Base-by-base conservation (phyloP, 768 basidiomycete species). In the Tephrocybe sp. region DNA sequence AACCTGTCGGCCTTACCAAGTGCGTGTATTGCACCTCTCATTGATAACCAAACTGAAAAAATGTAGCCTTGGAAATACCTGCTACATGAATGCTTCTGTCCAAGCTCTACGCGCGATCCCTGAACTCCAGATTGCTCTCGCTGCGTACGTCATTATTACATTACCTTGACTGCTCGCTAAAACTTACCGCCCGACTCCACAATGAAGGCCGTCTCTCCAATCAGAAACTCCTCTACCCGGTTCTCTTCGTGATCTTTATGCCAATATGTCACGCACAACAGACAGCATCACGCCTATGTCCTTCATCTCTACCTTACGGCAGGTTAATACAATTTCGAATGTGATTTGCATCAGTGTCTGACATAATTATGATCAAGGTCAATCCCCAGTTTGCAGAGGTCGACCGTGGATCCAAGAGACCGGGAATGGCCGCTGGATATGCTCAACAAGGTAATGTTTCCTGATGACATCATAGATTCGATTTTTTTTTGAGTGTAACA, bases 11-110 rank as follows among this genome's bases (percentile, higher is more conserved):
- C 13, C 70, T 96, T 43, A 75, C 72, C 61, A 96, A 96, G 83
- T 86, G 59, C 34, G 79, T 49, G 27, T 39, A 9, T 18, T 32
- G 13, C 42, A 19, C 27, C 13, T 49, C 13, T 25, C 24, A 27
- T 7, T 8, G 22, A 34, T 16, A 4, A n/a, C 11, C 5, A 30
- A 44, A 44, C 32, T 38, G 25, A 22, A 38, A 9, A 37, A 16
- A 32, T 42, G 49, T 55, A 83, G 81, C 61, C 72, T 95, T 30
- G 94, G 96, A 28, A 98, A 98, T 64, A 98, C 95, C 0, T 98
- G 96, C 62, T 99, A 99, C 70, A 92, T 98, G 87, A 98, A 96
- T 64, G 84, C 97, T 1, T 92, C 91, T 1, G 74, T 98, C 1
- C 97, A 99, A 72, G 86, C 89, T n/a, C 78, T 99, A 54, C 88